These are phyloP conservation scores for Rhododendron mucronatum DNA, from an alignment of 148 eudicot species.

Conservation along the genomic window DNA sequence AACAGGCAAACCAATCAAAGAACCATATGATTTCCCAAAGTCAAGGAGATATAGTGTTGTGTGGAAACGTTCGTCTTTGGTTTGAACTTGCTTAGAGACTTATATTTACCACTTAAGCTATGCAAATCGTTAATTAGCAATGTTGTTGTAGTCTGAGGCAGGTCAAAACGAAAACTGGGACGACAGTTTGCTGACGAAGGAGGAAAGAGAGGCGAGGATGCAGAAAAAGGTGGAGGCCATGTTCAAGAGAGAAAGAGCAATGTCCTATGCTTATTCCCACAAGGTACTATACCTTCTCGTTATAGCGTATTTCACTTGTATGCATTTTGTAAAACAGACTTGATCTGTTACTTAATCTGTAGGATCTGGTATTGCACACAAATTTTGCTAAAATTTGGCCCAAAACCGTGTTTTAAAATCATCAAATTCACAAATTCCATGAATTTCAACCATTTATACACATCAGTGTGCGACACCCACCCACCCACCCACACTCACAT, in stretches of 20 bases:
- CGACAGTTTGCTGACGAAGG: slow-evolving; percentile 80
- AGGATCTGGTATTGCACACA: background rate
- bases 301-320: background rate
- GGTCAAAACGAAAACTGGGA: slow-evolving; percentile 69
- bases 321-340: background rate
- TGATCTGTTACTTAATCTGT: background rate
- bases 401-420: background rate
- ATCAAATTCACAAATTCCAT: background rate
- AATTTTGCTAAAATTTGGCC: background rate
- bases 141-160: slow-evolving; percentile 28
- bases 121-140: background rate
- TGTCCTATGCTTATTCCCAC: slow-evolving; percentile 94
- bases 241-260: slow-evolving; percentile 81
- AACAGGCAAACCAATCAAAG: background rate
- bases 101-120: background rate
- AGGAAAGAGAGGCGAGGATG: slow-evolving; percentile 68
- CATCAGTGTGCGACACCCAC: background rate
- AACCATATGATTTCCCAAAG: background rate
- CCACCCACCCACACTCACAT: too few species aligned
- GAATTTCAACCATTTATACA: background rate
- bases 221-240: slow-evolving; percentile 75
- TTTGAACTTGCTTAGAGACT: background rate
- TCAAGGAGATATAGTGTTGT: background rate
- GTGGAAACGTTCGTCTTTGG: background rate
- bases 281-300: slow-evolving; percentile 41